Conservation (phyloP, 129 eudicot genomes). For the Flaveria trinervia region DNA sequence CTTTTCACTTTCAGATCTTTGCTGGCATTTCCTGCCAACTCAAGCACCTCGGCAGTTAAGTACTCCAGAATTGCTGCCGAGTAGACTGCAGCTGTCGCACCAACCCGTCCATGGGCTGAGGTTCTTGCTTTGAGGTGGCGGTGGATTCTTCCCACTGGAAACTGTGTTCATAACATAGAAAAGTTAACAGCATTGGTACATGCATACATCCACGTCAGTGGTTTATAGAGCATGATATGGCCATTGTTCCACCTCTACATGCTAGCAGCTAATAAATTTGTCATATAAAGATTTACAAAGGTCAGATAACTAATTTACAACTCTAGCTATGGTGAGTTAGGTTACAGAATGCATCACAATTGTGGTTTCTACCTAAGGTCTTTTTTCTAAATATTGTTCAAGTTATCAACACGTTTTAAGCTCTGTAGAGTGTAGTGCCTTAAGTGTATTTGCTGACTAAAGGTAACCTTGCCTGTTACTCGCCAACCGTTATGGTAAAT, state of each 20-base stretch:
- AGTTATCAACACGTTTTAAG: background rate
- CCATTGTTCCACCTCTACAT: background rate
- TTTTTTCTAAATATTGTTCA: background rate
- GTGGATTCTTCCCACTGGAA: constrained; percentile 77
- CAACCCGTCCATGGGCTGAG: constrained; percentile 66
- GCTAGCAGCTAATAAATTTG: background rate
- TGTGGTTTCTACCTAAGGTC: background rate
- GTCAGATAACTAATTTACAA: background rate
- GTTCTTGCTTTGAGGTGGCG: constrained; percentile 69
- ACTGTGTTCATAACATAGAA: constrained; percentile 30
- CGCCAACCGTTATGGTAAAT: background rate
- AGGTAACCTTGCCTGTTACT: background rate
- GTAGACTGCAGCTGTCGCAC: constrained; percentile 74
- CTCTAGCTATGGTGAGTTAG: background rate
- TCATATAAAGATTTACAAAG: background rate
- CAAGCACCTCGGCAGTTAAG: constrained; percentile 69
- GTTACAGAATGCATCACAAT: background rate
- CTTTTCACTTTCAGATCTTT: constrained; percentile 77
- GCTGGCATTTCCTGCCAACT: constrained; percentile 81
- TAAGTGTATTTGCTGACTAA: background rate
- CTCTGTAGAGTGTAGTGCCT: background rate
- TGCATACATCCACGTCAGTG: background rate
- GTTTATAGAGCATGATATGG: background rate
- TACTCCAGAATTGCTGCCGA: constrained; percentile 77
- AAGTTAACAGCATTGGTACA: background rate